Base-by-base conservation (phyloP, 768 basidiomycete species). In the Ramaria rubella region DNA sequence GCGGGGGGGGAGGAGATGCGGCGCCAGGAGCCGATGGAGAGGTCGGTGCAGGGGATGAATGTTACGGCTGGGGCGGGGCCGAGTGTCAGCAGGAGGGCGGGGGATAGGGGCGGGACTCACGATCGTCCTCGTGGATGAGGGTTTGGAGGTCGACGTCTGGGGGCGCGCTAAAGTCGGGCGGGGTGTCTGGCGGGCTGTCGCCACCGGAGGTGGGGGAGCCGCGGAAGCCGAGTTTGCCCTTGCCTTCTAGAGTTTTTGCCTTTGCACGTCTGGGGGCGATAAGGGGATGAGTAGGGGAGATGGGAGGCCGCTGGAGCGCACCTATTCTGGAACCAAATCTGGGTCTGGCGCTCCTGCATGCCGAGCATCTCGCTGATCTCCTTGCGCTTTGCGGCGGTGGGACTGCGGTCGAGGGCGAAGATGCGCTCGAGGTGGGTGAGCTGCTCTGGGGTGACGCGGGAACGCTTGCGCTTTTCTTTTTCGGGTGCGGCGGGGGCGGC, bases 251-350 rank as follows among this genome's bases (percentile, higher is more conserved):
- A 11, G 86, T 70, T 64, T 89, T 91, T 2, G 87, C 87, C 67
- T 92, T 92, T 36, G 90, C 90, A 2, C 90, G 85, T 58, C 90
- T 90, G 48, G 14, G 46, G 30, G 45, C 59, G 33, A 4, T n/a
- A n/a, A n/a, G n/a, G n/a, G 45, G 51, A 31, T 6, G 7, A 1
- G 42, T 12, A 52, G 11, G 30, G 5, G 31, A 4, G 60, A 62
- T 36, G 60, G 27, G 60, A 48, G 40, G 17, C 29, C 6, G 15
- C 12, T 23, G 27, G 19, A 31, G 33, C 74, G 57, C 60, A 85
- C 89, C 89, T 76, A 66, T 92, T 91, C 67, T 92, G 89, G 63
- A 90, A 92, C 90, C 90, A 91, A 46, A 92, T 86, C 69, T 91
- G 90, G 0, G 87, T 90, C 73, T 91, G 90, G 34, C 88, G 82